A percentile compares a stretch with the other conserved stretches of the same genome.
Conservation (phyloP, 257 asterid species). For the Mentha longifolia region DNA sequence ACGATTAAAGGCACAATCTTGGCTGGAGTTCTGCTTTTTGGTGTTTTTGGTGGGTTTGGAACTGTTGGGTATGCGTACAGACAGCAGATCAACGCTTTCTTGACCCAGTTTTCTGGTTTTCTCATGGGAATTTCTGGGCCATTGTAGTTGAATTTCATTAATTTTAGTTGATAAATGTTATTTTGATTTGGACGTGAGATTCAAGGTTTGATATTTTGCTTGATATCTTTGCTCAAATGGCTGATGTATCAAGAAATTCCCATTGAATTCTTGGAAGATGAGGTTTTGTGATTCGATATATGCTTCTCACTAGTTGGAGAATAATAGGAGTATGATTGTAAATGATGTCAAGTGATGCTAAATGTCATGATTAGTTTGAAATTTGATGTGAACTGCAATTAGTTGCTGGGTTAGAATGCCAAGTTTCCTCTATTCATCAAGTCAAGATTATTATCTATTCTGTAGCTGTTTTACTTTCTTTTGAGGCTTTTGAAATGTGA, state of each 20-base stretch:
- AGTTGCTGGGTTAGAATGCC: neutral
- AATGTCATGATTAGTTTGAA: neutral
- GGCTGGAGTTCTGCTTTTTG: conserved; percentile 68
- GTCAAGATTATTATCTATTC: neutral
- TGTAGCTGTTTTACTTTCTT: neutral
- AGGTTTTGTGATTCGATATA: neutral
- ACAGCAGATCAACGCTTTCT: conserved; percentile 87
- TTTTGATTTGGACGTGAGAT: conserved; percentile 14
- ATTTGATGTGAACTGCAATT: neutral
- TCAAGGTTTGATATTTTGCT: conserved; percentile 30
- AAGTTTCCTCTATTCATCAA: neutral
- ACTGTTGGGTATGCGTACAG: conserved; percentile 72
- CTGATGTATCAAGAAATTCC: neutral
- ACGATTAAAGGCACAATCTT: conserved; percentile 72
- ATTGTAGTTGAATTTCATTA: conserved; percentile 18
- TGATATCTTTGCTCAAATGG: conserved; percentile 21
- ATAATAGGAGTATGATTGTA: conserved; percentile 13
- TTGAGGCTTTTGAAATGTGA: conserved; percentile 4
- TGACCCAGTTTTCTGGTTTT: conserved; percentile 70
- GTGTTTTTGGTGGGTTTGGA: conserved; percentile 90
- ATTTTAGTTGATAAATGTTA: neutral
- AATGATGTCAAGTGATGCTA: neutral
- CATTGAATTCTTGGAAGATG: neutral
- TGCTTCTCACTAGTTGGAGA: neutral
- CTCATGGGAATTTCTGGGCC: neutral